Conservation (phyloP, 2,329 filamentous ascomycete species). For the Cyphellophora europaea region DNA sequence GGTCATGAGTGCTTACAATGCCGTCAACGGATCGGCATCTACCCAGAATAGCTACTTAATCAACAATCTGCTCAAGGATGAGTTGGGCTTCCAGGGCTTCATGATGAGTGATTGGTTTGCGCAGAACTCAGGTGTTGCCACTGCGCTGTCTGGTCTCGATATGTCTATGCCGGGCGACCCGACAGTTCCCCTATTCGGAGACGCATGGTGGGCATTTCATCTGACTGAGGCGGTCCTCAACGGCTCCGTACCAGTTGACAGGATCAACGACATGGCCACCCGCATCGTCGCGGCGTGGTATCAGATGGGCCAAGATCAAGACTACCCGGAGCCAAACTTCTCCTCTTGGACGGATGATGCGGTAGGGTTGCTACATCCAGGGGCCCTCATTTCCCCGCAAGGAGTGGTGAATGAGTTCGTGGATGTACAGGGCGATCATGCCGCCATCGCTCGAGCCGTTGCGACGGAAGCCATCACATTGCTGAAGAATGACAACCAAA, state of each 20-base stretch:
- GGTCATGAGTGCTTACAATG: constrained; percentile 40
- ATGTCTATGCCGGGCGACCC: constrained; percentile 33
- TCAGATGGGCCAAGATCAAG: constrained; percentile 30
- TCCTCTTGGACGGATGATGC: constrained; percentile 44
- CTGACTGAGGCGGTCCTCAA: constrained; percentile 28
- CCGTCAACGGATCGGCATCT: constrained; percentile 38
- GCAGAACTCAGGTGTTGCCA: constrained; percentile 32
- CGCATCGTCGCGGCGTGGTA: constrained; percentile 39
- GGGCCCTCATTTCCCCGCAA: constrained; percentile 41
- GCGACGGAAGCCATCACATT: no score
- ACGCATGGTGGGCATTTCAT: constrained; percentile 31
- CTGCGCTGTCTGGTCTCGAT: constrained; percentile 34
- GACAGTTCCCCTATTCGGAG: constrained; percentile 24
- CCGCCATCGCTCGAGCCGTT: constrained; percentile 22
- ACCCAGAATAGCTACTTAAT: constrained; percentile 39
- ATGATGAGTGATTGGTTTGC: constrained; percentile 37
- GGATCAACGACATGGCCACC: constrained; percentile 37
- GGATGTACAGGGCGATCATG: constrained; percentile 41
- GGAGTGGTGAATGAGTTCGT: constrained; percentile 7
- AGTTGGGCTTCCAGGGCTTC: constrained; percentile 43
- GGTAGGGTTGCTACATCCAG: constrained; percentile 48
- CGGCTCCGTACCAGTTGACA: constrained; percentile 29
- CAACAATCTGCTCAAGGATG: constrained; percentile 39
- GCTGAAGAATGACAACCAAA: no score
- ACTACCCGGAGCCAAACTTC: constrained; percentile 7